These are phyloP conservation scores for Cytospora leucostoma DNA, from an alignment of 2,329 filamentous ascomycete species.

Conservation along the genomic window DNA sequence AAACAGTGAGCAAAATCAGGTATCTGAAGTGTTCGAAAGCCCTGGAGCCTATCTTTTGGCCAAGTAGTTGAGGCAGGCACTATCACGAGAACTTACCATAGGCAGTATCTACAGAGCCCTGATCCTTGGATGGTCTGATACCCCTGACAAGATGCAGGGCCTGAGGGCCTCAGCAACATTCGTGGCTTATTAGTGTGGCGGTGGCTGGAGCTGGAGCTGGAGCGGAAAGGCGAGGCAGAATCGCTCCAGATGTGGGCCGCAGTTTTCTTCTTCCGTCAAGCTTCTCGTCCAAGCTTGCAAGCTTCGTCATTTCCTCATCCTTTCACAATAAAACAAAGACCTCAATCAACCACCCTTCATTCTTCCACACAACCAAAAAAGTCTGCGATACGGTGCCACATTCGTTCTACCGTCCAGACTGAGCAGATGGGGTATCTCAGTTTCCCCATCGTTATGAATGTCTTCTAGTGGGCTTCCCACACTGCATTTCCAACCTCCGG, in stretches of 20 bases:
- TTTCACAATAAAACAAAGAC: constrained; percentile 1
- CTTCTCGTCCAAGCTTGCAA: constrained; percentile 4
- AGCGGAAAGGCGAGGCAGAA: constrained; percentile 21
- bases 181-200: not conserved
- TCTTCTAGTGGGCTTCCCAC: constrained; percentile 27
- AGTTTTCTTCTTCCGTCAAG: constrained; percentile 15
- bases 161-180: not conserved
- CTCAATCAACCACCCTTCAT: not conserved
- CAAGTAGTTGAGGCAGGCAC: not conserved
- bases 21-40: not conserved
- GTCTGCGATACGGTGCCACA: not conserved
- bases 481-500: constrained; percentile 26
- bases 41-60: not conserved
- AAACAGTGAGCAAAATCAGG: not conserved
- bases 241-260: constrained; percentile 15
- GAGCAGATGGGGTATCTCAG: constrained; percentile 15
- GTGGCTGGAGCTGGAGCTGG: constrained; percentile 13
- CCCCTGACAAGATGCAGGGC: not conserved
- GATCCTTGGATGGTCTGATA: not conserved
- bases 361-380: not conserved
- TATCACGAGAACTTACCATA: not conserved
- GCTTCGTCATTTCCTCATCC: constrained; percentile 15
- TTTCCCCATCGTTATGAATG: constrained; percentile 23
- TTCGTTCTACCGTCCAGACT: not conserved
- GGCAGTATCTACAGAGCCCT: no score